Evolutionary conservation across 352 stramenopile species (phyloP), one percentile per base, ranked within the genome.

Genomic region (Phytophthora cactorum): DNA sequence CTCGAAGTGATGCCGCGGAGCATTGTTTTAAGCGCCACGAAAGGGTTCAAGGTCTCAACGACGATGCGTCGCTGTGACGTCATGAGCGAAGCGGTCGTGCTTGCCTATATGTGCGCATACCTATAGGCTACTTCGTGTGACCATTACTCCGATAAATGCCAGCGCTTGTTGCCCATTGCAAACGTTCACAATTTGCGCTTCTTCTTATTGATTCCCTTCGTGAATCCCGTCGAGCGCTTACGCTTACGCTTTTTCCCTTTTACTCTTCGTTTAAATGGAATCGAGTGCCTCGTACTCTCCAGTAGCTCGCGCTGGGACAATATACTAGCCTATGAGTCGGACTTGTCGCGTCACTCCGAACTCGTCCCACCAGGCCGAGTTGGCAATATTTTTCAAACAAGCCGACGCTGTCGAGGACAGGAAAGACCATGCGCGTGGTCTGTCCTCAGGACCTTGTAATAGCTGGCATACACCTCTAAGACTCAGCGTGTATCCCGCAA

Each of bases 21-120:
- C 67, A 75, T 75, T 68, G 27, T n/a, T n/a, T n/a, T n/a, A n/a
- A 22, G 17, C 17, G 0, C 17, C 17, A 22, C 17, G 17, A 22
- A 22, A 22, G 17, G 17, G 17, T 22, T 22, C 17, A 22, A 22
- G 17, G 17, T 22, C 17, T n/a, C n/a, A n/a, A n/a, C n/a, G n/a
- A n/a, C n/a, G n/a, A n/a, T 22, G 17, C 17, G 17, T 22, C 17
- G 17, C 17, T 22, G 17, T 22, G 17, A 22, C 17, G 17, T 0
- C 17, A 22, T 22, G 17, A 22, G 17, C 17, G 17, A 22, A 22
- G 17, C 17, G 17, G 17, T 22, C 17, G 17, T 22, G 17, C 17
- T 22, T 22, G 17, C 17, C 17, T 0, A 22, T 22, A 22, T 22
- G 0, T 22, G 17, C 17, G 0, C 17, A 22, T 22, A 22, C 17